These are phyloP conservation scores for Coemansia sp. DNA, from an alignment of 192 early-diverging fungal genomes.

Conservation along the genomic window DNA sequence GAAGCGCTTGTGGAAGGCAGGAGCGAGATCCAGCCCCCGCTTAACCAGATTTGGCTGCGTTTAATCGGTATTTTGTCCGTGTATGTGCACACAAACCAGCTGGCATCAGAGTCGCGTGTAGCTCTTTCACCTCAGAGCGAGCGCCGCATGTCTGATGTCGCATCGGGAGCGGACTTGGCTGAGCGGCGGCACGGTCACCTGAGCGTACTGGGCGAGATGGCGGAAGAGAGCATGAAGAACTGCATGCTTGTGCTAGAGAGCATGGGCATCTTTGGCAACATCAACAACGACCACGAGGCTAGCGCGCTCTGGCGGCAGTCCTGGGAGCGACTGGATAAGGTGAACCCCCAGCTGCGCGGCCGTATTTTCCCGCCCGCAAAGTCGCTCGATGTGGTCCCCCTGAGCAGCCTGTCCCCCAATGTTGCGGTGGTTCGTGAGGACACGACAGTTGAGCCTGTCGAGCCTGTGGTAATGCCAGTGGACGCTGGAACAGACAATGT, in stretches of 20 bases:
- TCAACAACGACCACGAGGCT: constrained; percentile 5
- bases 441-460: background rate
- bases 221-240: constrained; percentile 46
- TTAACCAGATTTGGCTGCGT: constrained; percentile 40
- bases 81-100: constrained; percentile 40
- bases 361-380: constrained; percentile 27
- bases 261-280: constrained; percentile 36
- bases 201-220: constrained; percentile 49
- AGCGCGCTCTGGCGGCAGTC: constrained; percentile 27
- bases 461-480: background rate
- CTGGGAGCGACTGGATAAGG: constrained; percentile 38
- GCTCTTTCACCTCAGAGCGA: constrained; percentile 1
- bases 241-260: constrained; percentile 47
- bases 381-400: background rate
- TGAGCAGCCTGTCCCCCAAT: background rate
- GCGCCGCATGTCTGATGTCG: background rate
- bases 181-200: constrained; percentile 28
- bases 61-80: constrained; percentile 30
- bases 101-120: constrained; percentile 24
- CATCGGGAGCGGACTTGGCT: background rate
- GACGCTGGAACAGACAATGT: constrained; percentile 9
- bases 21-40: constrained; percentile 4
- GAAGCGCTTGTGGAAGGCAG: background rate
- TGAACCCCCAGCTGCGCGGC: constrained; percentile 35
- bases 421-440: background rate